Conservation (phyloP, 1,284 basidiomycete genomes). For the Ganoderma resinaceum region DNA sequence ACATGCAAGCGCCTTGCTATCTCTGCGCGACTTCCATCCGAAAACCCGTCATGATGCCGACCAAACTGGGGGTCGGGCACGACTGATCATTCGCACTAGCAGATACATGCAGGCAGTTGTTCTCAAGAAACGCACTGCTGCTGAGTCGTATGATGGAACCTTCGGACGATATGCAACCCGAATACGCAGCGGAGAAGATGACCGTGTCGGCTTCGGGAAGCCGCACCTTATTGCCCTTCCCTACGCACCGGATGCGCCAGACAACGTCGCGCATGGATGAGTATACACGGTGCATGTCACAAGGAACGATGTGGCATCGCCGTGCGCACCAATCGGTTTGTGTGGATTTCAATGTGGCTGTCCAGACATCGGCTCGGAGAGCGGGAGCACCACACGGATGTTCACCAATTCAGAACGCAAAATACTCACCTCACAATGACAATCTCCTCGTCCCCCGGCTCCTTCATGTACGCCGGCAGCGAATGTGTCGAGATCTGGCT, state of each 20-base stretch:
- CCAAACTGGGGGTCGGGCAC: not conserved
- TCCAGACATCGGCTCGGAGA: not conserved
- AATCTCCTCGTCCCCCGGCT: slow-evolving; percentile 79
- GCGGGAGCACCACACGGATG: not conserved
- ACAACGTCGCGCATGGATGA: not conserved
- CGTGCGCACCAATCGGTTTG: too few relatives aligned
- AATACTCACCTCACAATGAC: slow-evolving; percentile 68
- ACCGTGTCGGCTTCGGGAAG: slow-evolving; percentile 1
- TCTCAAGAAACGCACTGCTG: too few relatives aligned
- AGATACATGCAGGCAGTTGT: too few relatives aligned
- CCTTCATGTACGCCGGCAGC: slow-evolving; percentile 78
- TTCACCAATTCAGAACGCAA: too few relatives aligned
- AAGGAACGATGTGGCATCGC: not conserved
- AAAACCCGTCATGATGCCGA: not conserved
- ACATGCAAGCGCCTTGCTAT: not conserved
- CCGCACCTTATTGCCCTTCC: not conserved
- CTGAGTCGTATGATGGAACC: not conserved
- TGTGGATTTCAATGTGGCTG: too few relatives aligned
- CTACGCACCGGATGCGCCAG: not conserved
- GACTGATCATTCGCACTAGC: too few relatives aligned
- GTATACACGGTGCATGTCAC: not conserved
- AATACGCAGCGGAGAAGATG: not conserved
- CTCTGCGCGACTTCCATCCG: not conserved
- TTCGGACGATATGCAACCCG: not conserved
- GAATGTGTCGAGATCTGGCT: slow-evolving; percentile 78